These are phyloP conservation scores for Musa troglodytarum DNA, from an alignment of 176 grass and related monocot genomes.

Conservation along the genomic window DNA sequence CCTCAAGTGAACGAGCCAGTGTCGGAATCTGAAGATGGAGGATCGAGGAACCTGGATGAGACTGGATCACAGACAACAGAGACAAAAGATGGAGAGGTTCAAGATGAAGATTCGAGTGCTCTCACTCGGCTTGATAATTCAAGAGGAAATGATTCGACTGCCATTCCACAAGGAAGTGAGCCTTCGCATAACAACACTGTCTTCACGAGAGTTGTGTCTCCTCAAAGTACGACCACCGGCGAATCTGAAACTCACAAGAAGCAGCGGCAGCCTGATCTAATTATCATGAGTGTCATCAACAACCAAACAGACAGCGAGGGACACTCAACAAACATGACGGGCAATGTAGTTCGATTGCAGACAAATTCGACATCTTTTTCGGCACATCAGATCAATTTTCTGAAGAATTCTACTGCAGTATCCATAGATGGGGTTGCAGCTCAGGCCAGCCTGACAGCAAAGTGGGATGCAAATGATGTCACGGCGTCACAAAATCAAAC, in stretches of 20 bases:
- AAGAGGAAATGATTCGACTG: not conserved
- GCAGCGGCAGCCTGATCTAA: not conserved
- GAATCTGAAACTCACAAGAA: not conserved
- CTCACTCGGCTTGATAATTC: not conserved
- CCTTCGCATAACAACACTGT: not conserved
- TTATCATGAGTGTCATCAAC: not conserved
- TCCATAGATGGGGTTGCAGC: not conserved
- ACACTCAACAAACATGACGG: not conserved
- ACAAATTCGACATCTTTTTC: not conserved
- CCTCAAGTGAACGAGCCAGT: constrained; percentile 21
- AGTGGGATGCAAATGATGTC: not conserved
- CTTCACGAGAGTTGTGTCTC: not conserved
- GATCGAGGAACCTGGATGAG: not conserved
- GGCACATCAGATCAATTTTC: not conserved
- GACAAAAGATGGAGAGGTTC: not conserved
- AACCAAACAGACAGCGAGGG: not conserved
- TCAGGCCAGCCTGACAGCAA: not conserved
- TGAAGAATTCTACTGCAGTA: constrained; percentile 11
- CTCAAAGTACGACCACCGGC: not conserved
- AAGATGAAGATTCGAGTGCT: not conserved
- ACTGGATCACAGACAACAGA: not conserved
- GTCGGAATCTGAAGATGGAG: constrained; percentile 4
- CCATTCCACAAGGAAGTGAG: not conserved
- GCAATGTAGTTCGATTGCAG: not conserved
- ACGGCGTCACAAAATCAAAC: not conserved